Conservation (phyloP, 2,329 filamentous ascomycete species). For the Sordariomycetes sp. region DNA sequence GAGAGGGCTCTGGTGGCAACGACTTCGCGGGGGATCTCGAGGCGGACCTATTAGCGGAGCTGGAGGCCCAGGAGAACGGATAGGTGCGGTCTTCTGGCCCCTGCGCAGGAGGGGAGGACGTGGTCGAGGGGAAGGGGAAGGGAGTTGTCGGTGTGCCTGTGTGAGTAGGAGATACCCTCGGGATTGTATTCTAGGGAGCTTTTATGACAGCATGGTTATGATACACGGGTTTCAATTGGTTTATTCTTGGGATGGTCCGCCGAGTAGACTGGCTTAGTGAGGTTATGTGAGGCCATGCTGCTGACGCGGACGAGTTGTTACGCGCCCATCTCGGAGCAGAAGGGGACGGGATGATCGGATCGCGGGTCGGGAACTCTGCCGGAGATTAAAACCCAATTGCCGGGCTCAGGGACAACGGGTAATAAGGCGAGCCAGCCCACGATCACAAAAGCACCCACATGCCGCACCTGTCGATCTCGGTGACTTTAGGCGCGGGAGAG, state of each 20-base stretch:
- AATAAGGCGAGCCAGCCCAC: neutral
- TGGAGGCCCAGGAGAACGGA: constrained; percentile 27
- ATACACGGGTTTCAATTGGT: neutral
- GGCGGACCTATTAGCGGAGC: constrained; percentile 50
- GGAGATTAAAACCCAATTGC: neutral
- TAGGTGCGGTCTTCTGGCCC: neutral
- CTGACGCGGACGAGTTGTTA: neutral
- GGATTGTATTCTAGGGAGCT: neutral
- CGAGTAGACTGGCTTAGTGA: no score
- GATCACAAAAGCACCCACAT: neutral
- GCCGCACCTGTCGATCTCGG: neutral
- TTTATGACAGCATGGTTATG: neutral
- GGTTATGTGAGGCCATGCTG: no score
- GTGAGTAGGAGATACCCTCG: neutral
- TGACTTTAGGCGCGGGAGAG: neutral
- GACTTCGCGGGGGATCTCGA: constrained; percentile 39
- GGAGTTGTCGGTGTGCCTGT: neutral
- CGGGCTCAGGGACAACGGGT: neutral
- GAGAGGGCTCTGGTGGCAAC: constrained; percentile 23
- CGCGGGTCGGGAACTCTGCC: neutral
- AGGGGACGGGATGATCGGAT: neutral
- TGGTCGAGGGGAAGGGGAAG: neutral
- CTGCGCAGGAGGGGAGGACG: neutral
- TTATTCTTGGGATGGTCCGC: neutral
- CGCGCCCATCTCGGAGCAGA: neutral